Base-by-base conservation (phyloP, 768 basidiomycete species). In the Sarcomyxa edulis region DNA sequence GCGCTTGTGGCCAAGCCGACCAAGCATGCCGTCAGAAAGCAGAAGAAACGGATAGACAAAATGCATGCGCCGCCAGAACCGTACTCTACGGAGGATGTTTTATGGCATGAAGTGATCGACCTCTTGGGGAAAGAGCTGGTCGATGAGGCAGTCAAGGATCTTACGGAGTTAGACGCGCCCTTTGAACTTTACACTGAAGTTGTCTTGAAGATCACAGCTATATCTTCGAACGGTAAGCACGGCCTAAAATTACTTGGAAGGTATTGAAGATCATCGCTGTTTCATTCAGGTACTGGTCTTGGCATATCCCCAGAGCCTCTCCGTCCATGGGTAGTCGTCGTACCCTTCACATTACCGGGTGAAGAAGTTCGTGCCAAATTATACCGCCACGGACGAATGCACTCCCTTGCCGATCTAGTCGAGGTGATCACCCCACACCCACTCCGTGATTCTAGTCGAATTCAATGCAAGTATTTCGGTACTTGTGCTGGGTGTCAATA, bases 401-500 rank as follows among this genome's bases (percentile, higher is more conserved):
- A 87, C 55, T 90, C 89, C 5, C 69, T 76, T 40, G 91, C 81
- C 5, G 87, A 92, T 48, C 68, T 92, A 1, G 26, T 95, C 5
- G 67, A 74, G 32, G 66, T 93, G 19, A 42, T 84, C 23, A 60
- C 58, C 1, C 75, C 81, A n/a, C 92, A 85, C 55, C 44, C 55
- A 0, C 60, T 85, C 39, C 66, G 93, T 37, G 87, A 92, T 48
- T 66, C 76, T 48, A 68, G 58, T 20, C 65, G 76, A 16, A 73
- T 87, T 0, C 66, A 71, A 44, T 98, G 95, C 63, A 76, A 78
- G 45, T 93, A 98, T 56, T 98, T 96, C 64, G 85, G 85, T 0
- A 66, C 64, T 26, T 98, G 94, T 59, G 88, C 78, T 1, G 95
- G 95, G 2, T 99, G 95, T 56, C 95, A 98, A 59, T 91, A 92